These are phyloP conservation scores for Boletus vermiculosoides DNA, from an alignment of 768 basidiomycete species.

Conservation along the genomic window DNA sequence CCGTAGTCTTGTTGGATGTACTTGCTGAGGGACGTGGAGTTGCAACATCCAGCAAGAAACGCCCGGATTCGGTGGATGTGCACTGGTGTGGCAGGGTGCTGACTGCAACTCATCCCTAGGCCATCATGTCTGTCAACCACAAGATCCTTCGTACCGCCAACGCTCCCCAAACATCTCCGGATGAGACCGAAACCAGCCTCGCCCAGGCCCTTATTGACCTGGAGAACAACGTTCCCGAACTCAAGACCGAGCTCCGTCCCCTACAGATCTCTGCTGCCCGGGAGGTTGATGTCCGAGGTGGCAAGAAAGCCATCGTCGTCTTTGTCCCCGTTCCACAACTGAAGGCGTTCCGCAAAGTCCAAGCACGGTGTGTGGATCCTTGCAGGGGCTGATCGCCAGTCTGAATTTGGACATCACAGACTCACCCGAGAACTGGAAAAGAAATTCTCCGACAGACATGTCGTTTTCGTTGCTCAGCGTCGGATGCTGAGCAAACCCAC, in stretches of 20 bases:
- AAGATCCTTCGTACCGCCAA: constrained; percentile 98
- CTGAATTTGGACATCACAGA: constrained; percentile 42
- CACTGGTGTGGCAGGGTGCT: constrained; percentile 43
- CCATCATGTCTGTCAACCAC: constrained; percentile 68
- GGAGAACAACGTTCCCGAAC: constrained; percentile 96
- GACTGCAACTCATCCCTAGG: constrained; percentile 26
- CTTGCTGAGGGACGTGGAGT: constrained; percentile 20
- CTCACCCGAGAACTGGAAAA: constrained; percentile 99
- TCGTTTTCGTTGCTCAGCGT: constrained; percentile 98
- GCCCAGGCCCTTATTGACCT: constrained; percentile 97
- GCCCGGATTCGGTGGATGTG: constrained; percentile 57
- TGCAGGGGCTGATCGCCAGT: neutral
- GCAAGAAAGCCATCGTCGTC: constrained; percentile 98
- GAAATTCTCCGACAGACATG: constrained; percentile 99
- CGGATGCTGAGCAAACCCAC: constrained; percentile 98
- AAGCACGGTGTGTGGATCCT: constrained; percentile 66
- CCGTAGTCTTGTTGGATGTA: constrained; percentile 12
- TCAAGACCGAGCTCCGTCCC: constrained; percentile 93
- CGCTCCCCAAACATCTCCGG: constrained; percentile 84
- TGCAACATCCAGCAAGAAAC: constrained; percentile 20
- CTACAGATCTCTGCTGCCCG: constrained; percentile 98
- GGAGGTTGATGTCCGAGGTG: constrained; percentile 98
- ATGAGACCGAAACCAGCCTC: constrained; percentile 87
- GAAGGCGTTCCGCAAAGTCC: constrained; percentile 98
- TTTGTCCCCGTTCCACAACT: constrained; percentile 97